These are phyloP conservation scores for Termitomyces sp. DNA, from an alignment of 768 basidiomycete genomes.

Conservation along the genomic window DNA sequence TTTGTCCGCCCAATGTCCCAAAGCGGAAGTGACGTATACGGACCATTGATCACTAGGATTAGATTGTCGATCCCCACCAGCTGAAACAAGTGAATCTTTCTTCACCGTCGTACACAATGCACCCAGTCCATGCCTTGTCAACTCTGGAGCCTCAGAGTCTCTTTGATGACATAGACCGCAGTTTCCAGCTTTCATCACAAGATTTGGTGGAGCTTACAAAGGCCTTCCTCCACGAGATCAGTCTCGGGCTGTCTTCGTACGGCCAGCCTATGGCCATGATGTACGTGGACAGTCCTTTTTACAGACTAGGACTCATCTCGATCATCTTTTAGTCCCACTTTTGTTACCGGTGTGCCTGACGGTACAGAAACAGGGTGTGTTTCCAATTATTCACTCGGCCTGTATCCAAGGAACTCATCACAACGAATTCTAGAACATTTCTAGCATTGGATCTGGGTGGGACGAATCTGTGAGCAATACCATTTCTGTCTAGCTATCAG, in stretches of 20 bases:
- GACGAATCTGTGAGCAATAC: constrained; percentile 79
- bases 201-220: constrained; percentile 64
- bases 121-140: constrained; percentile 36
- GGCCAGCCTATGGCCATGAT: constrained; percentile 91
- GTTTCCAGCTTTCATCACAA: constrained; percentile 64
- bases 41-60: neutral
- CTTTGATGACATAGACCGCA: constrained; percentile 62
- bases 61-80: neutral
- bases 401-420: neutral
- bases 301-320: constrained; percentile 1
- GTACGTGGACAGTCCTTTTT: constrained; percentile 31
- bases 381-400: neutral
- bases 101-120: constrained; percentile 26
- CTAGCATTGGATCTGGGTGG: constrained; percentile 96
- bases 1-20: constrained; percentile 9
- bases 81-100: constrained; percentile 2
- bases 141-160: constrained; percentile 38
- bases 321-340: constrained; percentile 65
- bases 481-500: neutral
- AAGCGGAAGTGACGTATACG: constrained; percentile 31
- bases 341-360: constrained; percentile 92
- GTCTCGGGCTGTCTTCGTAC: constrained; percentile 66
- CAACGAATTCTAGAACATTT: constrained; percentile 62
- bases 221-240: constrained; percentile 79
- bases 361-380: constrained; percentile 88